Base-by-base conservation (phyloP, 2,329 filamentous ascomycete genomes). In the Colletotrichum gigasporum region DNA sequence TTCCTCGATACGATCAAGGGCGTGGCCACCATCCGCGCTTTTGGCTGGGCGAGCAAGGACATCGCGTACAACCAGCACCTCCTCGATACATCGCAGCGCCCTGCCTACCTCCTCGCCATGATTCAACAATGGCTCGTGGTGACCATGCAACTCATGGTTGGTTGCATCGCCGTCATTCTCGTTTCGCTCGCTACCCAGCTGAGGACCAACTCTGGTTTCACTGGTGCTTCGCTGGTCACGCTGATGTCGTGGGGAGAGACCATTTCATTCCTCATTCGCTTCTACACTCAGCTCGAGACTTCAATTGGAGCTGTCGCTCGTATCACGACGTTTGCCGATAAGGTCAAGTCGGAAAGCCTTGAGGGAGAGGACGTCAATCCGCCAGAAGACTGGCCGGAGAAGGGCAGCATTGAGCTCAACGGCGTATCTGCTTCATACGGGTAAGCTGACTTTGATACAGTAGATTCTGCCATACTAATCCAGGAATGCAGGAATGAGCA, bases 81-180 rank as follows among this genome's bases (percentile, higher is more conserved):
- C 0, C 72, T 87, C 9, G 81, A 87, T 68, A 74, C 73, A 3
- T 86, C 84, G 0, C 85, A 87, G 65, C 73, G 79, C 9, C 85
- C 86, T 0, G 83, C 82, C 12, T 88, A 88, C 68, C 77, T 86
- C 3, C 77, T 87, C 5, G 81, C 78, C 59, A 82, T 82, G 67
- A 80, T 87, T 24, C 85, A 88, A 69, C 78, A 82, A 53, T 88
- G 85, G 85, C 77, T 87, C 1, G 79, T 72, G 0, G 75, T 88
- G 3, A 79, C 82, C 0, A 71, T 88, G 20, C 79, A 85, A 55
- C 67, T 85, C 5, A 71, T 85, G 3, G 80, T 85, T 0, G 80
- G 81, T 0, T 73, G 75, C 3, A 73, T 87, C 24, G 83, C 82
- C 2, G 73, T 82, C 3, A 65, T 81, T 3, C 71, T 87, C 1